Evolutionary conservation across 805 yeast species (phyloP).

Genomic region (Pachysolen tannophilus): DNA sequence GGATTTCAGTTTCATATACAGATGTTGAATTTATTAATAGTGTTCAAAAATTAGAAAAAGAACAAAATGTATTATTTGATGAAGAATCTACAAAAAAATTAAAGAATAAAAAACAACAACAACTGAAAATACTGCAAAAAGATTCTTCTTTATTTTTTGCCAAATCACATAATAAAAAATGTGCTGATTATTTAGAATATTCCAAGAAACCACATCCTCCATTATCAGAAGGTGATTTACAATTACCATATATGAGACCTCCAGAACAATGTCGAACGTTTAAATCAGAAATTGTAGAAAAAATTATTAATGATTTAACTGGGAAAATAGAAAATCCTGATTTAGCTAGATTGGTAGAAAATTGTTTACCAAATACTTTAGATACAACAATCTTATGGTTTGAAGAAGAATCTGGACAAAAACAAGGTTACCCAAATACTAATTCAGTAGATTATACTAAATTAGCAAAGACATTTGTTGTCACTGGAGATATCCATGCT

Average conservation of each 20-base stretch:
- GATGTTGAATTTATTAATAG: no score
- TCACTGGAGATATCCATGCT: conserved; percentile 90
- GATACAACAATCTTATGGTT: conserved; percentile 86
- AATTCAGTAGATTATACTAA: conserved; percentile 7
- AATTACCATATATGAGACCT: conserved; percentile 74
- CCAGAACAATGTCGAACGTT: conserved; percentile 66
- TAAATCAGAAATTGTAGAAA: conserved; percentile 52
- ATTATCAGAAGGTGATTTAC: conserved; percentile 42
- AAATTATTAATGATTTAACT: conserved; percentile 43
- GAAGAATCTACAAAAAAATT: no score
- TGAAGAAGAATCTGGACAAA: conserved; percentile 15
- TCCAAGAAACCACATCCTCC: conserved; percentile 51
- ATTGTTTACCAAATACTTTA: conserved; percentile 78
- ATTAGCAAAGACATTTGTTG: conserved; percentile 61
- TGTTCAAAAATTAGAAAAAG: no score
- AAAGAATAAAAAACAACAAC: not conserved
- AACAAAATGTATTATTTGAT: no score
- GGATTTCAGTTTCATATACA: not conserved
- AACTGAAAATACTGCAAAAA: no score
- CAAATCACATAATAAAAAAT: no score
- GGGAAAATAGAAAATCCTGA: conserved; percentile 49
- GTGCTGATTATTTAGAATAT: conserved; percentile 60
- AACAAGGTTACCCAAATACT: conserved; percentile 10
- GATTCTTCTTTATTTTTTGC: no score
- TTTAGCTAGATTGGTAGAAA: conserved; percentile 68